phyloP scores from a whole-genome alignment of 768 basidiomycete species.

The Tulasnella sp. region DNA sequence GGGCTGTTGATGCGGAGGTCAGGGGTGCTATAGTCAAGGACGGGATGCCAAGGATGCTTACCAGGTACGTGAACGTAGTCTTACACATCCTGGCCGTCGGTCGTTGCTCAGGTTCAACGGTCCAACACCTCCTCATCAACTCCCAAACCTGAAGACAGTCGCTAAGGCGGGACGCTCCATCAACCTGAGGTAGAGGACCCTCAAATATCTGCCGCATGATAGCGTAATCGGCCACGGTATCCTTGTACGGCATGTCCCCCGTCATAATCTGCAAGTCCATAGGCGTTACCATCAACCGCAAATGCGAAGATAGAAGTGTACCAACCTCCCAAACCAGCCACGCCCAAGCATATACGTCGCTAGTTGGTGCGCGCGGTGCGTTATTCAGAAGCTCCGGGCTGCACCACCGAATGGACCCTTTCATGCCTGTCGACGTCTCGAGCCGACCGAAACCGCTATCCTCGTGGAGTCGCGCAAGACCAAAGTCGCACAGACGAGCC shows the following conservation, averaged over 20 bases:
- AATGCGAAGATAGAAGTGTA: background rate
- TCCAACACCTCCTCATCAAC: background rate
- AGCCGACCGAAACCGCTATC: background rate
- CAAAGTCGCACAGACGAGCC: constrained; percentile 13
- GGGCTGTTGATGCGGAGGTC: background rate
- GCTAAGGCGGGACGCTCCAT: background rate
- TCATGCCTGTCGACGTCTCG: background rate
- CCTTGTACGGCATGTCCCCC: background rate
- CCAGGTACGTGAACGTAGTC: background rate
- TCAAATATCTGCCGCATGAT: background rate
- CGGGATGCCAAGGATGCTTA: too few species aligned
- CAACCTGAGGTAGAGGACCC: background rate
- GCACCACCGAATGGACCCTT: background rate
- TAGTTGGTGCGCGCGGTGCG: background rate
- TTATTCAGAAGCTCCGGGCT: background rate
- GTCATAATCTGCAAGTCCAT: background rate
- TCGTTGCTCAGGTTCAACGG: background rate
- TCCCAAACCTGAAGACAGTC: background rate
- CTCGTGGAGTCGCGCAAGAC: background rate
- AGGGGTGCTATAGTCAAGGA: background rate
- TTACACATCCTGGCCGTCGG: background rate
- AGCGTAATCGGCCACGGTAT: background rate
- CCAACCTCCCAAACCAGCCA: constrained; percentile 2
- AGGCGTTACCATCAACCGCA: background rate
- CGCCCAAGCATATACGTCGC: background rate